Base-by-base conservation (phyloP, 805 yeast genomes). In the Ogataea glucozyma region DNA sequence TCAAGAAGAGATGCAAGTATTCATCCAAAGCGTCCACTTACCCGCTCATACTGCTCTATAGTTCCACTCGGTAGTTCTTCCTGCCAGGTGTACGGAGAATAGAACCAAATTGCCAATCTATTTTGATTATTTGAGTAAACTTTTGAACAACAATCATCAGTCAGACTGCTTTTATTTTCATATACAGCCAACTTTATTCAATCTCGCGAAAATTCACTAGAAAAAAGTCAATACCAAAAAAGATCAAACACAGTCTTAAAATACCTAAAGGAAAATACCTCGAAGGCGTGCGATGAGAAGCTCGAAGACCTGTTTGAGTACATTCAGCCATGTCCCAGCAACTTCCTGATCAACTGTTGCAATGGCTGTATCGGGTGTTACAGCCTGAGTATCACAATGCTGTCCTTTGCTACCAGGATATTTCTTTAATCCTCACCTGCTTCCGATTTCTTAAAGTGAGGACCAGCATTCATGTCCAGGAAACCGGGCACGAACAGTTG, bases 391-490 rank as follows among this genome's bases (percentile, higher is more conserved):
- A 88, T 57, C 41, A 53, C 2, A 71, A 85, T 51, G 72, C 81
- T n/a, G 73, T 78, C 41, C 52, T 73, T 2, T 67, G 78, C 0
- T 88, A 85, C 56, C 75, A 78, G 32, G 95, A 90, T 56, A 63
- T 79, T 0, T 75, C 79, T 9, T 66, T 73, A 31, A 68, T 76
- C 9, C 69, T 85, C n/a, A 73, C 69, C 46, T 61, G 68, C 4
- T 75, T 71, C 51, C 69, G 76, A 0, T 64, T 78, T 1, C 70
- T 89, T 40, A 71, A 76, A 48, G 85, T 93, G 13, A 70, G 88
- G 46, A 89, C 97, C 0, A 76, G 81, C 39, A 78, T 79, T 2
- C 75, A 71, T 53, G 75, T 85, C 2, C 65, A 73, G 40, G 73
- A 72, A n/a, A 51, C 66, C 1, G 97, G 97, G 1, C 59, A 58